Percentiles rank a stretch among this genome's conserved stretches.
Evolutionary conservation across 2,329 filamentous ascomycete species (phyloP).

Genomic region (Remersonia thermophila): DNA sequence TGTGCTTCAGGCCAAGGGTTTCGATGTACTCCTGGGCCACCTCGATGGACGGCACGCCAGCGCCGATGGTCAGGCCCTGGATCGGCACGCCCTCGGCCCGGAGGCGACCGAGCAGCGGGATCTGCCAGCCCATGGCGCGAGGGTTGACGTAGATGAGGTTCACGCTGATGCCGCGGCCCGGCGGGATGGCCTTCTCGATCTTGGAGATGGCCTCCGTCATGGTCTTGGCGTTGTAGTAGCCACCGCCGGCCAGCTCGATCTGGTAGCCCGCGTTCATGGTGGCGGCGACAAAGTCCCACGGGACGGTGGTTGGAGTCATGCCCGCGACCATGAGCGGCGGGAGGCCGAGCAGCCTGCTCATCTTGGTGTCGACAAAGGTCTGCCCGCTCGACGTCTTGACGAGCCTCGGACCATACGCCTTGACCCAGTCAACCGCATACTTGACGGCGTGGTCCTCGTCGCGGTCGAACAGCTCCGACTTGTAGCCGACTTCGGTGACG

Average conservation of each 20-base stretch:
- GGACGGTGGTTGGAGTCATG: slow-evolving; percentile 84
- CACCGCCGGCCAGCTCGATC: slow-evolving; percentile 79
- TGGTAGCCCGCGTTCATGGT: slow-evolving; percentile 95
- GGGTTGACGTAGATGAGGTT: slow-evolving; percentile 90
- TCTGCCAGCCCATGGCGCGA: slow-evolving; percentile 83
- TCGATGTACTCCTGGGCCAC: slow-evolving; percentile 89
- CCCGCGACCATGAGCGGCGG: slow-evolving; percentile 84
- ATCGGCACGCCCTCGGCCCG: slow-evolving; percentile 80
- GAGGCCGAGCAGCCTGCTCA: slow-evolving; percentile 74
- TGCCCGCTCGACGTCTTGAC: slow-evolving; percentile 80
- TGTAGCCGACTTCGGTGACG: slow-evolving; percentile 86
- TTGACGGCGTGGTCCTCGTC: slow-evolving; percentile 91
- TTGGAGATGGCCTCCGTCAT: slow-evolving; percentile 76
- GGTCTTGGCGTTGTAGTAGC: slow-evolving; percentile 70
- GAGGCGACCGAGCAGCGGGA: slow-evolving; percentile 68
- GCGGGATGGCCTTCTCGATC: slow-evolving; percentile 72
- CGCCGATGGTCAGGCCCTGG: slow-evolving; percentile 83
- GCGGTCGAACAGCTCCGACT: slow-evolving; percentile 92
- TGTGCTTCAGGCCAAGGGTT: slow-evolving; percentile 85
- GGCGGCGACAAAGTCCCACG: slow-evolving; percentile 83
- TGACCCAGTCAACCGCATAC: slow-evolving; percentile 94
- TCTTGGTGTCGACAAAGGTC: slow-evolving; percentile 93
- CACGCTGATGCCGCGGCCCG: slow-evolving; percentile 76
- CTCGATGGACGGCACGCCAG: slow-evolving; percentile 85
- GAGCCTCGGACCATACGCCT: slow-evolving; percentile 86